Evolutionary conservation across 495 filamentous ascomycete species (phyloP).

Genomic region (Tuber magnatum): DNA sequence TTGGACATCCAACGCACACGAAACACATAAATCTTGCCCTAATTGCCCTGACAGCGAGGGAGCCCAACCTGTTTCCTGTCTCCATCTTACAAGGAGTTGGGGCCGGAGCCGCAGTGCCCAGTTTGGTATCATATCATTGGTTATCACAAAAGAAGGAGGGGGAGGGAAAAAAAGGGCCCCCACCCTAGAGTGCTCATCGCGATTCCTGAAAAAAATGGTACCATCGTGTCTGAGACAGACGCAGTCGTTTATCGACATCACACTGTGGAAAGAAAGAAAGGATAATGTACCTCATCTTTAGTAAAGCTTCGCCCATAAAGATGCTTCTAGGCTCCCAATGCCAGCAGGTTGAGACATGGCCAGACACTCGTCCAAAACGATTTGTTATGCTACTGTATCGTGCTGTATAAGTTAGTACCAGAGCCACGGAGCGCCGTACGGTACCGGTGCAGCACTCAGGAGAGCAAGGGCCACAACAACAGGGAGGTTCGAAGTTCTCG

Average conservation of each 20-base stretch:
- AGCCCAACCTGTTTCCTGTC: neutral
- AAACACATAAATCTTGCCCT: neutral
- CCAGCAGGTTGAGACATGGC: neutral
- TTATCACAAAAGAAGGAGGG: neutral
- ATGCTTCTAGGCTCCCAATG: neutral
- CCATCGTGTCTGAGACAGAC: neutral
- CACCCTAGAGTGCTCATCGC: neutral
- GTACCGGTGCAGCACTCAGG: no score
- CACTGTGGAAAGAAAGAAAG: neutral
- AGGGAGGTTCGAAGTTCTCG: no score
- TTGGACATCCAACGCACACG: neutral
- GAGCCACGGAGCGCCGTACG: no score
- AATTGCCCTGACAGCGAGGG: neutral
- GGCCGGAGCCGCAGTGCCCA: neutral
- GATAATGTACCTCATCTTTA: neutral
- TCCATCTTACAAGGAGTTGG: neutral
- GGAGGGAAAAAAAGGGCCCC: neutral
- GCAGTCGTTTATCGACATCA: neutral
- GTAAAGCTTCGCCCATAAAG: neutral
- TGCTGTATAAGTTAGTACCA: no score
- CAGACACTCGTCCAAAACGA: neutral
- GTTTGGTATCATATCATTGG: neutral
- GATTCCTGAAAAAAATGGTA: neutral
- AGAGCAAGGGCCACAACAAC: no score
- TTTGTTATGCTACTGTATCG: no score